Evolutionary conservation across 768 basidiomycete genomes (phyloP).

Genomic region (Podaxis rugospora): DNA sequence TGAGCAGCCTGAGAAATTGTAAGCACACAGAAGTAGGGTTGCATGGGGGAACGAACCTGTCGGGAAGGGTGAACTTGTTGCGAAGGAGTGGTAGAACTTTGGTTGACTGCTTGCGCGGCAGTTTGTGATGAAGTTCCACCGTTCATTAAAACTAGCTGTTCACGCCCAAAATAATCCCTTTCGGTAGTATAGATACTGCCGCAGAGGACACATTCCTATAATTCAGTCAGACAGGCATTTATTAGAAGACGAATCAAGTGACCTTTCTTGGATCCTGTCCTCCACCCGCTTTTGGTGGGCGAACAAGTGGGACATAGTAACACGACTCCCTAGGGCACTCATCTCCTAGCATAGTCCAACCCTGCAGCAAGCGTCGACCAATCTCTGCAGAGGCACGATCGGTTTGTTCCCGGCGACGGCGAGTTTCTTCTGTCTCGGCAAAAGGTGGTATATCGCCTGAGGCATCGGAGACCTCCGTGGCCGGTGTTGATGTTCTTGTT

Average conservation of each 20-base stretch:
- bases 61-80: neutral
- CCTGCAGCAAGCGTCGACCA: slow-evolving; percentile 70
- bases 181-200: slow-evolving; percentile 53
- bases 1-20: neutral
- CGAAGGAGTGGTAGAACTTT: neutral
- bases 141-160: slow-evolving; percentile 32
- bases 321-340: slow-evolving; percentile 71
- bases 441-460: slow-evolving; percentile 43
- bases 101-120: neutral
- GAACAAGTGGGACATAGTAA: slow-evolving; percentile 79
- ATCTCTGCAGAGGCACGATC: slow-evolving; percentile 78
- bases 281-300: slow-evolving; percentile 61
- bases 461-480: slow-evolving; percentile 66
- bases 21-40: neutral
- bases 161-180: slow-evolving; percentile 45
- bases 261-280: slow-evolving; percentile 69
- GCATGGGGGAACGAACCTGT: neutral
- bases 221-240: slow-evolving; percentile 4
- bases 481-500: slow-evolving; percentile 71
- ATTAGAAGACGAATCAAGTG: neutral
- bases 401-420: slow-evolving; percentile 73
- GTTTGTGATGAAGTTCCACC: neutral
- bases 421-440: slow-evolving; percentile 55
- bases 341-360: slow-evolving; percentile 89
- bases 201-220: slow-evolving; percentile 81